Base-by-base conservation (phyloP, 106 monocot species). In the Dendrobium huoshanense region DNA sequence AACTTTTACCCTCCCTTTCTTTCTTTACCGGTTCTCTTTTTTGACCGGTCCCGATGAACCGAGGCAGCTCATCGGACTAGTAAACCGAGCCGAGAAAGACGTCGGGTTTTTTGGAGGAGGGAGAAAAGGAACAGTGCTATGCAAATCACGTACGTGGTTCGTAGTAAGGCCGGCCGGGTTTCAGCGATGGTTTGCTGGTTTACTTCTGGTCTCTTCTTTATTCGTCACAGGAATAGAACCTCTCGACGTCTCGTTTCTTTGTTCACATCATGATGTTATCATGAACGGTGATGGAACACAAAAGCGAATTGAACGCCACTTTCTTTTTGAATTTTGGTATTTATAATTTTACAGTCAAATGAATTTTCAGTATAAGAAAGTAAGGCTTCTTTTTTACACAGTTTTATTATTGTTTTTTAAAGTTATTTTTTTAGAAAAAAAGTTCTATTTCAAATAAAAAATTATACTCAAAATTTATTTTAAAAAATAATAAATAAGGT, bases 21-120 rank as follows among this genome's bases (percentile, higher is more conserved):
- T 11, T 61, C 5, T 22, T 22, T 61, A 2, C n/a, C 11, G 49
- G 48, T 41, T 25, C 47, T 41, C 25, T 10, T 76, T 76, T 76
- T 76, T 76, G 76, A 76, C 49, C 76, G 76, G 76, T 76, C 49
- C 76, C 47, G 25, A n/a, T 27, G 48, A 76, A 76, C 76, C 76
- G 76, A 49, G 47, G 8, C 76, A 76, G 42, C 19, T 74, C 74
- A n/a, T 74, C 43, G 74, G 47, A 45, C 49, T 76, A 13, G 49
- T 76, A 47, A 76, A 76, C 49, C 25, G 49, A 76, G 47, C 49
- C 49, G 49, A 51, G 31, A 72, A 17, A 44, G 74, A n/a, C 74
- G 19, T 48, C 48, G 49, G 76, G 4, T 76, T 25, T 25, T 41
- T 76, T 25, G 76, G 49, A 49, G 76, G 10, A 48, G 27, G 15